Evolutionary conservation across 2,329 filamentous ascomycete species (phyloP).

Genomic region (Penicillium sp.): DNA sequence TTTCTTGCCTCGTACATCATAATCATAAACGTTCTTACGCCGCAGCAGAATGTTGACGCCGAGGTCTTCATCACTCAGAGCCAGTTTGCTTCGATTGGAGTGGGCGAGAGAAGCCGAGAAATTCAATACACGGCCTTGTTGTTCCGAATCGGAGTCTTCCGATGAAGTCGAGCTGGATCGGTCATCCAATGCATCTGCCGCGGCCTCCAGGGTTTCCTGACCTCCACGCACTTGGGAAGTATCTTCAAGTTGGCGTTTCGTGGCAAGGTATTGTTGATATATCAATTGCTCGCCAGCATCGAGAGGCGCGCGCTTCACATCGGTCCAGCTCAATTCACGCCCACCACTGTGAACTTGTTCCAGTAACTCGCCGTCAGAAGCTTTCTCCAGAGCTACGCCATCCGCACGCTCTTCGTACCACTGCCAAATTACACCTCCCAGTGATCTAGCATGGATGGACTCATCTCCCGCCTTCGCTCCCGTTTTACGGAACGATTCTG

Average conservation of each 20-base stretch:
- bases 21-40: conserved; percentile 87
- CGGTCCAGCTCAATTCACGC: conserved; percentile 54
- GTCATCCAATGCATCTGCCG: conserved; percentile 64
- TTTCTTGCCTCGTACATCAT: conserved; percentile 82
- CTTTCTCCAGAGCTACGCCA: conserved; percentile 55
- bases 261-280: conserved; percentile 90
- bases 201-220: conserved; percentile 64
- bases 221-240: conserved; percentile 67
- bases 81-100: conserved; percentile 75
- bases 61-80: conserved; percentile 80
- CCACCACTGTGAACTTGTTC: conserved; percentile 63
- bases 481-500: conserved; percentile 54
- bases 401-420: conserved; percentile 67
- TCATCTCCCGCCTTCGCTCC: conserved; percentile 18
- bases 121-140: conserved; percentile 87
- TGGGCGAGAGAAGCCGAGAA: conserved; percentile 80
- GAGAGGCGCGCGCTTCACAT: conserved; percentile 59
- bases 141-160: conserved; percentile 81
- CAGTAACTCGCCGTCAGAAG: conserved; percentile 52
- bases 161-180: conserved; percentile 82
- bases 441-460: conserved; percentile 45
- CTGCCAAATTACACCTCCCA: conserved; percentile 72
- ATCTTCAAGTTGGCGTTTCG: conserved; percentile 78
- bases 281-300: conserved; percentile 69
- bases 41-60: conserved; percentile 87